Conservation (phyloP, 129 eudicot genomes). For the Kitagawia praeruptora region DNA sequence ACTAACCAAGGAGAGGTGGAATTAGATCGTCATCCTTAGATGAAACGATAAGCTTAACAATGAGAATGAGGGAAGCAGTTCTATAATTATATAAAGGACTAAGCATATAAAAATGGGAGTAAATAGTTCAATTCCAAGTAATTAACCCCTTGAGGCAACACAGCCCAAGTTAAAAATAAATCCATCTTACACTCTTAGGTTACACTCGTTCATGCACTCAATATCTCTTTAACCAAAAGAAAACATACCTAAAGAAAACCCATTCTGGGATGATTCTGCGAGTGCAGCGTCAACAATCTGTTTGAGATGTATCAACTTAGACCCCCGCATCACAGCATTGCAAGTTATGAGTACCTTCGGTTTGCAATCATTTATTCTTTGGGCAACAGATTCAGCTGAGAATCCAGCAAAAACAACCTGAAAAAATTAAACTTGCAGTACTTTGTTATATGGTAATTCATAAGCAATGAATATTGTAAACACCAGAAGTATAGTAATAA, state of each 20-base stretch:
- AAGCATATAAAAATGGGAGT: neutral
- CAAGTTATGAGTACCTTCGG: slow-evolving; percentile 89
- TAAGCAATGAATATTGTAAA: neutral
- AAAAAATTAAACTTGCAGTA: slow-evolving; percentile 1
- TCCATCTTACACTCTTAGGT: neutral
- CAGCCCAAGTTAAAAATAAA: neutral
- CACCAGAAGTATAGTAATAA: neutral
- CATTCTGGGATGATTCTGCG: slow-evolving; percentile 47
- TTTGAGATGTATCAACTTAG: slow-evolving; percentile 63
- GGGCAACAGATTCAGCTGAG: slow-evolving; percentile 87
- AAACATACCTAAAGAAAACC: slow-evolving; percentile 48
- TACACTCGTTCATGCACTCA: neutral
- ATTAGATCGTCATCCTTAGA: too few relatives aligned
- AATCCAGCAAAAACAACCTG: slow-evolving; percentile 99
- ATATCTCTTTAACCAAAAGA: neutral
- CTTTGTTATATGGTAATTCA: neutral
- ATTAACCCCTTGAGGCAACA: neutral
- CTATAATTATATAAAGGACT: neutral
- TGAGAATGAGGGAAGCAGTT: neutral
- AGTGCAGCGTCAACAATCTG: slow-evolving; percentile 84
- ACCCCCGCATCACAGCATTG: slow-evolving; percentile 85
- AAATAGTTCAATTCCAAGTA: neutral
- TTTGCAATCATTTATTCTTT: slow-evolving; percentile 88
- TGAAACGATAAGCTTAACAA: neutral
- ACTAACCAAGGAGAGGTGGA: neutral